These are phyloP conservation scores for Xylaria sp. DNA, from an alignment of 2,329 filamentous ascomycete genomes.

Conservation along the genomic window DNA sequence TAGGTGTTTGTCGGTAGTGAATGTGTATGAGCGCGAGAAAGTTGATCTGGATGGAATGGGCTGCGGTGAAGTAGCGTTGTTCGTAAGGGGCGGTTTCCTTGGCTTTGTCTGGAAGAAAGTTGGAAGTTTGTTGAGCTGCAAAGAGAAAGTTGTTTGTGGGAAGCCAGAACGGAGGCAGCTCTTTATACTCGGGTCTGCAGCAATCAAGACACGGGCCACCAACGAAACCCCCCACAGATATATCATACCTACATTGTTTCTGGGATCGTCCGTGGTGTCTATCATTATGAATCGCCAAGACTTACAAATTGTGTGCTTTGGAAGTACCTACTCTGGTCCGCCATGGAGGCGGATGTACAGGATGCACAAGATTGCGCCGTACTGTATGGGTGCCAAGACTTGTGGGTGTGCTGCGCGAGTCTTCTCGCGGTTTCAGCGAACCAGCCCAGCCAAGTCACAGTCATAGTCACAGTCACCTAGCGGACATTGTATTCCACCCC, in stretches of 20 bases:
- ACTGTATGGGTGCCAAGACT: constrained; percentile 26
- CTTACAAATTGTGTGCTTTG: constrained; percentile 41
- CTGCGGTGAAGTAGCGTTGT: constrained; percentile 21
- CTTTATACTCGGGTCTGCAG: constrained; percentile 37
- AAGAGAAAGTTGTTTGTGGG: constrained; percentile 15
- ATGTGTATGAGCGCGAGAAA: constrained; percentile 26
- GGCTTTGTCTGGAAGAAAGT: constrained; percentile 28
- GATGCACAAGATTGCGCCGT: neutral
- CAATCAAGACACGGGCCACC: constrained; percentile 31
- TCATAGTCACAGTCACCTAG: neutral
- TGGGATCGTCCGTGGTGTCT: constrained; percentile 22
- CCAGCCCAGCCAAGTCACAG: constrained; percentile 1
- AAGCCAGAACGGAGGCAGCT: constrained; percentile 31
- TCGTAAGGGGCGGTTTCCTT: constrained; percentile 7
- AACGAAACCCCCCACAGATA: constrained; percentile 36
- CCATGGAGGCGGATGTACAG: constrained; percentile 21
- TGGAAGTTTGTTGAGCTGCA: constrained; percentile 20
- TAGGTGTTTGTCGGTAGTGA: constrained; percentile 10
- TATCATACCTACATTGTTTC: constrained; percentile 24
- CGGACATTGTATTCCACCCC: constrained; percentile 24
- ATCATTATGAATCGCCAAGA: constrained; percentile 45
- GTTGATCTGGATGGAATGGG: neutral
- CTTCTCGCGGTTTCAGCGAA: constrained; percentile 25
- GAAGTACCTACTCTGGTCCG: constrained; percentile 23
- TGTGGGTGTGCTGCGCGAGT: constrained; percentile 30